Evolutionary conservation across 2,329 filamentous ascomycete genomes (phyloP).

Genomic region (Plectosphaerella sp.): DNA sequence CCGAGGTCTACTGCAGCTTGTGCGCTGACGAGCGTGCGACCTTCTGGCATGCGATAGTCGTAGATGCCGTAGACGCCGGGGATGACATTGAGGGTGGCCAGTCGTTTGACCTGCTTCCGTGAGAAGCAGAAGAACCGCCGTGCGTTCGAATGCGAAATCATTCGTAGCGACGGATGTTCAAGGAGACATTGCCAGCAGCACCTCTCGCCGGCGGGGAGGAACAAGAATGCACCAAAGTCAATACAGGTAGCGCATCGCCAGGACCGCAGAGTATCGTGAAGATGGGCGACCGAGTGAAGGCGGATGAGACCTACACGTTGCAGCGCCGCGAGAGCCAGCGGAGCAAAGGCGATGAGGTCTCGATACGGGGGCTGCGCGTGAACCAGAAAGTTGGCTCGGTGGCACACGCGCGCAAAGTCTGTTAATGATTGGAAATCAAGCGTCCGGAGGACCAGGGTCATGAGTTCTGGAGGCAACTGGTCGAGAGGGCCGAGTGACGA

Average conservation of each 20-base stretch:
- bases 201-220: neutral
- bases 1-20: neutral
- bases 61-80: neutral
- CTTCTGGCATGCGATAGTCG: neutral
- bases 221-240: neutral
- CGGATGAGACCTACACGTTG: neutral
- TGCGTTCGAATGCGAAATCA: neutral
- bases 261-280: neutral
- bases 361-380: neutral
- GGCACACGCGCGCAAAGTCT: neutral
- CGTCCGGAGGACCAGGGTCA: neutral
- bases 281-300: neutral
- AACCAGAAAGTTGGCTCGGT: neutral
- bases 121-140: neutral
- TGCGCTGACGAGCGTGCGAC: neutral
- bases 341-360: neutral
- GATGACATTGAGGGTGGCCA: neutral
- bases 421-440: neutral
- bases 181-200: neutral
- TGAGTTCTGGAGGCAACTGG: neutral
- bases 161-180: neutral
- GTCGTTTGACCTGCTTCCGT: neutral
- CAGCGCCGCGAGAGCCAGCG: neutral
- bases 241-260: neutral
- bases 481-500: neutral